Base-by-base conservation (phyloP, 108 stramenopile genomes). In the Cyclostephanos invisitatus region DNA sequence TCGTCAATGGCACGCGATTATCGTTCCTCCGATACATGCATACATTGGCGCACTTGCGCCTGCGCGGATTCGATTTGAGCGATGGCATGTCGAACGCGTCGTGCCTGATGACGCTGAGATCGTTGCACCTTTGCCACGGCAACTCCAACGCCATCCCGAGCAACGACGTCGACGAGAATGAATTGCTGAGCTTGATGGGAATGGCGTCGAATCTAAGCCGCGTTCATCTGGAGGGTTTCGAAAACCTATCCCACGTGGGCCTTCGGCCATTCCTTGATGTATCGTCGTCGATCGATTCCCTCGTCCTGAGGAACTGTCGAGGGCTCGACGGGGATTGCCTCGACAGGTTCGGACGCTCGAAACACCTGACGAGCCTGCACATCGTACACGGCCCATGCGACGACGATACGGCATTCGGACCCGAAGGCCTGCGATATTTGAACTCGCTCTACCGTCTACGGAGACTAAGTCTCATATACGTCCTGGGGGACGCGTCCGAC, bases 51-150 rank as follows among this genome's bases (percentile, higher is more conserved):
- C 54, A 67, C 37, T 59, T 79, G 5, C 65, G 78, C 2, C 65
- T 79, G 29, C 22, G 70, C 2, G 78, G 78, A 10, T 79, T 79
- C 47, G 71, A 79, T 35, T 17, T 79, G 18, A 79, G 78, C 60
- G 40, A 61, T 8, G 78, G 78, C 1, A 63, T 79, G 4, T 9
- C 57, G 1, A 27, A 72, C 49, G 54, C 72, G 71, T 35, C 35
- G 5, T 15, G 37, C 2, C 37, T 79, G 9, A 32, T 3, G 18
- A 36, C 35, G 5, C 78, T 79, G 36, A 36, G 54, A 48, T 60
- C 60, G 7, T 51, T 79, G 3, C 78, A 79, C 42, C 28, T 79
- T 7, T 79, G 78, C 18, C 78, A 79, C 44, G 78, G 78, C n/a
- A 79, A 79, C 28, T 55, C 72, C 27, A 67, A 46, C 28, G 64